Evolutionary conservation across 2,329 filamentous ascomycete genomes (phyloP), one percentile per base, ranked within the genome.

Genomic region (Thermothelomyces thermophilus): DNA sequence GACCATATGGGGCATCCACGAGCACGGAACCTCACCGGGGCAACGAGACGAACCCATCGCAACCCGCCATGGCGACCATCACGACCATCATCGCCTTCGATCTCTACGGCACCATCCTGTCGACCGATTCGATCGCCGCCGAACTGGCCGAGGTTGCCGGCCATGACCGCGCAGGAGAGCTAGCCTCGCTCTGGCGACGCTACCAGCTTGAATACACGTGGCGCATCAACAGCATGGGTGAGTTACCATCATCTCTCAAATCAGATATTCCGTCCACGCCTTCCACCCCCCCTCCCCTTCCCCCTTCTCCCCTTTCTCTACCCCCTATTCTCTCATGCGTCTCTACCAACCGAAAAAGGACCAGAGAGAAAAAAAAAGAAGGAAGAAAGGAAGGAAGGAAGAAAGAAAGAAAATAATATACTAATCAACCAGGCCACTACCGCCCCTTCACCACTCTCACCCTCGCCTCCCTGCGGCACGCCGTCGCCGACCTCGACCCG

Each of bases 181-280:
- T 26, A 5, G 82, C 2, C 66, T 71, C 20, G 64, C 65, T 1
- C 72, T 89, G 28, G 79, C 84, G 4, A 64, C 73, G 14, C 65
- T 84, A 84, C 60, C 86, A 90, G 64, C 70, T 90, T 8, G 86
- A 89, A 65, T 90, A 89, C 59, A 87, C 85, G 34, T 90, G 83
- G 83, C 73, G 86, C 45, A 67, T 84, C 56, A 89, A 83, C 60
- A 83, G 80, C 71, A 90, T 90, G 85, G 75, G 86, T 85, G 69
- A 54, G 70, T 65, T n/a, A n/a, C n/a, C n/a, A n/a, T n/a, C 33
- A 16, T 35, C 14, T 35, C 20, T 24, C 44, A 20, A 16, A 30
- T 24, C 9, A 31, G 30, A 31, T 31, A 31, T 46, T 53, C 36
- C 45, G 24, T 41, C 33, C 28, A 42, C 41, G 22, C 48, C 49